Evolutionary conservation across 164 flowering plant genomes (phyloP).

Genomic region (Kalanchoe fedtschenkoi): DNA sequence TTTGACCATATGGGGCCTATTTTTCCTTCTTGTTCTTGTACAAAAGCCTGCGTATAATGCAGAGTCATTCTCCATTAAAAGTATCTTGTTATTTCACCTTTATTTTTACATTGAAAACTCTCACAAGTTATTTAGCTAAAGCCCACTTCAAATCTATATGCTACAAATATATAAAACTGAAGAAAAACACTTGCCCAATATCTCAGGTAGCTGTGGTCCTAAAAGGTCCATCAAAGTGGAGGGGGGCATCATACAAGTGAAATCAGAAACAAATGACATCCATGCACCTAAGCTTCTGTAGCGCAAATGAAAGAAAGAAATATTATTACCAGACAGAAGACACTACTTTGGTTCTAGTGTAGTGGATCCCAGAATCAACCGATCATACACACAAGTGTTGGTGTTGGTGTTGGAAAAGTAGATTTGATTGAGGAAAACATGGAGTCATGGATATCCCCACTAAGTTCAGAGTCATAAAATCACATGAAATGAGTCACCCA

Average conservation of each 20-base stretch:
- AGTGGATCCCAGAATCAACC: background rate
- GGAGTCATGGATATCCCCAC: conserved; percentile 1
- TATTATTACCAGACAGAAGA: background rate
- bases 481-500: too few relatives aligned
- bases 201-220: background rate
- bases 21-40: too few relatives aligned
- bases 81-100: too few relatives aligned
- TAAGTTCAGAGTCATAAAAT: too few relatives aligned
- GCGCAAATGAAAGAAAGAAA: background rate
- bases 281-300: background rate
- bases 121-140: too few relatives aligned
- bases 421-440: conserved; percentile 4
- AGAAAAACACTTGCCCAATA: background rate
- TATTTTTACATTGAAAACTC: too few relatives aligned
- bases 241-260: background rate
- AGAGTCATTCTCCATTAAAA: too few relatives aligned
- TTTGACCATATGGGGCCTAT: too few relatives aligned
- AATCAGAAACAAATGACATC: conserved; percentile 1
- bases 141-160: background rate
- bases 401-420: conserved; percentile 1
- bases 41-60: too few relatives aligned
- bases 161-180: background rate
- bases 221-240: background rate
- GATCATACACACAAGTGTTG: conserved; percentile 1
- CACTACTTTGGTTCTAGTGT: background rate